phyloP scores from a whole-genome alignment of 2,329 filamentous ascomycete species.

The Talaromyces funiculosus region DNA sequence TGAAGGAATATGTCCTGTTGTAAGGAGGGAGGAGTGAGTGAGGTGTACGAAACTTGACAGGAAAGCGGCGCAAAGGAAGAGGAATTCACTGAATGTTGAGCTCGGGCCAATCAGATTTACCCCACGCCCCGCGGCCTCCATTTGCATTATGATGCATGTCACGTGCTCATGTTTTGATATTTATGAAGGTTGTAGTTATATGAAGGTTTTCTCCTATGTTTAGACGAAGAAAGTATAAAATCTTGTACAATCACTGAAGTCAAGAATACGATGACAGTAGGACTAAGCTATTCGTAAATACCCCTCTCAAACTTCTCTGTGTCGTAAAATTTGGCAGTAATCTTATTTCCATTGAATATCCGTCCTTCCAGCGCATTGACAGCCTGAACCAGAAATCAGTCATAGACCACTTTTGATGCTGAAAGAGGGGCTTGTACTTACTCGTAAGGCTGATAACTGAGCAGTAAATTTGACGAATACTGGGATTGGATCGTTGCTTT shows the following conservation, averaged over 20 bases:
- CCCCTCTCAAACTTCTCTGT: constrained; percentile 73
- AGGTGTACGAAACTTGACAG: not conserved
- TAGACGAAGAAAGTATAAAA: too few relatives aligned
- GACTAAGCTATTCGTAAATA: constrained; percentile 38
- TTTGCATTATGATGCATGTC: not conserved
- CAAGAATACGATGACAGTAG: too few relatives aligned
- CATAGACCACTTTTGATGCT: constrained; percentile 16
- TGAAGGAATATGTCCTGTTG: not conserved
- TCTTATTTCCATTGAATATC: constrained; percentile 80
- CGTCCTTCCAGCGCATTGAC: constrained; percentile 85
- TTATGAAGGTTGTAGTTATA: not conserved
- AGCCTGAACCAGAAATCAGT: constrained; percentile 50
- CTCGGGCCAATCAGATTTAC: constrained; percentile 1
- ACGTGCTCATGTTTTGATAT: not conserved
- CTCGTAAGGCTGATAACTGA: constrained; percentile 73
- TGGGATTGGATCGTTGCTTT: constrained; percentile 48
- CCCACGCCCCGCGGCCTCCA: not conserved
- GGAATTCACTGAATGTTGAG: not conserved
- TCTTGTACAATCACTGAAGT: not conserved
- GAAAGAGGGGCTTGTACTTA: constrained; percentile 43
- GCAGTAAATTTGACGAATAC: constrained; percentile 95
- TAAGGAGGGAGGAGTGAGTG: not conserved
- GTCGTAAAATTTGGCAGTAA: constrained; percentile 77
- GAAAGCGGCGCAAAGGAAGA: not conserved
- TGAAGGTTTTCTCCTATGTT: not conserved